A percentile compares a stretch with the other conserved stretches of the same genome.
Conservation (phyloP, 306 rosid genomes). For the Citrullus amarus region DNA sequence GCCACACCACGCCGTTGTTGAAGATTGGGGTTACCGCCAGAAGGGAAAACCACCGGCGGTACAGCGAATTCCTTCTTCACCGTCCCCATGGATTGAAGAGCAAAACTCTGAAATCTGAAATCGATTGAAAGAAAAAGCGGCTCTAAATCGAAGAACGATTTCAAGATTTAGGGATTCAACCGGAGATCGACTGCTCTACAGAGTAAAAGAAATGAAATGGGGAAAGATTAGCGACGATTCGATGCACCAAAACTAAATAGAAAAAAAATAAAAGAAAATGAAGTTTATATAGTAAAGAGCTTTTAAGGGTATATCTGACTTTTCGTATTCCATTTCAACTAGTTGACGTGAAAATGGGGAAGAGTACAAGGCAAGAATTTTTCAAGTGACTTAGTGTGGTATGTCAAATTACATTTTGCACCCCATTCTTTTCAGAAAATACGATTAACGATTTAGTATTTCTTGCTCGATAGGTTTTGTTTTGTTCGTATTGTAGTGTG, state of each 20-base stretch:
- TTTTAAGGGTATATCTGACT: not conserved
- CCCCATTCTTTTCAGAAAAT: not conserved
- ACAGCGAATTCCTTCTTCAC: constrained; percentile 59
- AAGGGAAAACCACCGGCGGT: constrained; percentile 82
- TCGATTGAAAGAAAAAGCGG: not conserved
- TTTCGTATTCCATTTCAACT: not conserved
- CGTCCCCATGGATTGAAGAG: not conserved
- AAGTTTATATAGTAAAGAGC: not conserved
- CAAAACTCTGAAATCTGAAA: not conserved
- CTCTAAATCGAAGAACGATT: not conserved
- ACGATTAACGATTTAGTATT: not conserved
- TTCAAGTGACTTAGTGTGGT: not conserved
- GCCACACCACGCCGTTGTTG: constrained; percentile 61
- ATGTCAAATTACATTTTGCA: not conserved
- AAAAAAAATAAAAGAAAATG: not conserved
- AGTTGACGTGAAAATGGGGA: not conserved
- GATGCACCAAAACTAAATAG: not conserved
- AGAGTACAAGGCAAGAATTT: not conserved
- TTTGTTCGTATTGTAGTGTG: not conserved
- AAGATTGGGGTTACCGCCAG: constrained; percentile 56
- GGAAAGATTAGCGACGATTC: not conserved
- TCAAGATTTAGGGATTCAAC: constrained; percentile 1
- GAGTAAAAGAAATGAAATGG: not conserved
- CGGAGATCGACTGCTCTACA: not conserved
- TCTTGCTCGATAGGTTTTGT: not conserved